Conservation (phyloP, 2,329 filamentous ascomycete genomes). For the Stagonosporopsis vannaccii region DNA sequence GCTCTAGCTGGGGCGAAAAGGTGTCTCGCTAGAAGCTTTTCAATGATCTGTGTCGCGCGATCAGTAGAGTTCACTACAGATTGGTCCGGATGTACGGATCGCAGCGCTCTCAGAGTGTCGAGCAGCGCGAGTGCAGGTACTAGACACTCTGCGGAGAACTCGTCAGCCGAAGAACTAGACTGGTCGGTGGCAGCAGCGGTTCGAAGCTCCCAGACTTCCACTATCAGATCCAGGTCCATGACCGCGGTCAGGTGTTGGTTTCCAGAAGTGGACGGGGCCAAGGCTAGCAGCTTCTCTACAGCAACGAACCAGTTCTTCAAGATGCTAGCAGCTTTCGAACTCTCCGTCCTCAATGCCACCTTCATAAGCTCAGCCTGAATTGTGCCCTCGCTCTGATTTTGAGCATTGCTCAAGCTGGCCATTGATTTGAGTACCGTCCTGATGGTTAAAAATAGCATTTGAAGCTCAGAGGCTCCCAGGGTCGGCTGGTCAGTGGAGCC, state of each 20-base stretch:
- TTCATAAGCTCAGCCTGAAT: constrained; percentile 46
- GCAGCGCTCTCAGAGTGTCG: constrained; percentile 24
- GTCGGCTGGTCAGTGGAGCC: constrained; percentile 26
- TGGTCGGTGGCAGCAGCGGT: constrained; percentile 35
- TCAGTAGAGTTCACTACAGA: constrained; percentile 4
- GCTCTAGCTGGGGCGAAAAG: constrained; percentile 51
- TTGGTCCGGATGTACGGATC: constrained; percentile 1
- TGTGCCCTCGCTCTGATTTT: constrained; percentile 24
- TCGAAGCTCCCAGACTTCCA: constrained; percentile 47
- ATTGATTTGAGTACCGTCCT: constrained; percentile 32
- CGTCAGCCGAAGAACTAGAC: constrained; percentile 40
- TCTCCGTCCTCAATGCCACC: constrained; percentile 45
- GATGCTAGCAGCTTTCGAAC: constrained; percentile 46
- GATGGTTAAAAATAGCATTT: constrained; percentile 35
- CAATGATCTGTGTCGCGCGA: constrained; percentile 33
- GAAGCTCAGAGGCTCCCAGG: constrained; percentile 19
- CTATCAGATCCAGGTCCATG: constrained; percentile 33
- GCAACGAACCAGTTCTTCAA: constrained; percentile 46
- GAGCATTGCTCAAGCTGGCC: constrained; percentile 21
- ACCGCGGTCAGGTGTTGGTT: constrained; percentile 9
- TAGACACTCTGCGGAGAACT: constrained; percentile 50
- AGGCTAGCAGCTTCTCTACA: constrained; percentile 25
- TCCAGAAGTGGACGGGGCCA: neutral
- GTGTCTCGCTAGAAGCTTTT: constrained; percentile 52
- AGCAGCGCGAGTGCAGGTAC: constrained; percentile 40